Evolutionary conservation across 148 eudicot species (phyloP).

Genomic region (Vaccinium vitisidaea): DNA sequence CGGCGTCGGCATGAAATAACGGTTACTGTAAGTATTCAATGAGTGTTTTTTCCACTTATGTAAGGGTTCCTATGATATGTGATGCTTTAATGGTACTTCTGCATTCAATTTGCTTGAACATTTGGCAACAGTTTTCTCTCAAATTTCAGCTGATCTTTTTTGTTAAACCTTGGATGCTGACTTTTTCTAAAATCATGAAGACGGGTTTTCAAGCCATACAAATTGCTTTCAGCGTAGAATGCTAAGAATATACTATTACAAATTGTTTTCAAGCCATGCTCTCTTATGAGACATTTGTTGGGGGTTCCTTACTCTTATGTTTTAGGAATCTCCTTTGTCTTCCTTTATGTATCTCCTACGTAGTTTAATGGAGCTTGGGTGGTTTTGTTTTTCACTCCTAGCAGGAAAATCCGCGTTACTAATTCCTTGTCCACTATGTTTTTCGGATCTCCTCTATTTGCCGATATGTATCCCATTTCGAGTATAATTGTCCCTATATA

Average conservation of each 20-base stretch:
- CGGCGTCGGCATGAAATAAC: slow-evolving; percentile 79
- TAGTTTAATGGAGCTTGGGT: background rate
- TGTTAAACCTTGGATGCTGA: background rate
- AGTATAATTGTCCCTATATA: background rate
- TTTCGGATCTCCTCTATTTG: background rate
- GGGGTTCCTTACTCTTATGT: background rate
- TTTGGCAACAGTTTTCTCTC: background rate
- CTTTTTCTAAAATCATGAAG: background rate
- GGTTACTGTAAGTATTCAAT: slow-evolving; percentile 60
- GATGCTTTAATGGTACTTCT: background rate
- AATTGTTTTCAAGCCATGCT: background rate
- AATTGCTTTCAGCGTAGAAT: background rate
- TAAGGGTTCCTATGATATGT: background rate
- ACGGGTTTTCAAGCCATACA: background rate
- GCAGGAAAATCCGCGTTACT: background rate
- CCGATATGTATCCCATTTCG: background rate
- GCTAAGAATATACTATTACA: background rate
- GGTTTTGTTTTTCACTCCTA: background rate
- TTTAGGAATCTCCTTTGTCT: background rate
- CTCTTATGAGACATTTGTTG: background rate
- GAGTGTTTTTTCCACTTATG: background rate
- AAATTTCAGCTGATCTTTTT: background rate
- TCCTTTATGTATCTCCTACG: background rate
- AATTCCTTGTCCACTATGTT: background rate
- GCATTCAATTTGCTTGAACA: background rate